Percentiles rank a stretch among this genome's conserved stretches.
Evolutionary conservation across 164 flowering plant genomes (phyloP).

Genomic region (Magnolia officinalis): DNA sequence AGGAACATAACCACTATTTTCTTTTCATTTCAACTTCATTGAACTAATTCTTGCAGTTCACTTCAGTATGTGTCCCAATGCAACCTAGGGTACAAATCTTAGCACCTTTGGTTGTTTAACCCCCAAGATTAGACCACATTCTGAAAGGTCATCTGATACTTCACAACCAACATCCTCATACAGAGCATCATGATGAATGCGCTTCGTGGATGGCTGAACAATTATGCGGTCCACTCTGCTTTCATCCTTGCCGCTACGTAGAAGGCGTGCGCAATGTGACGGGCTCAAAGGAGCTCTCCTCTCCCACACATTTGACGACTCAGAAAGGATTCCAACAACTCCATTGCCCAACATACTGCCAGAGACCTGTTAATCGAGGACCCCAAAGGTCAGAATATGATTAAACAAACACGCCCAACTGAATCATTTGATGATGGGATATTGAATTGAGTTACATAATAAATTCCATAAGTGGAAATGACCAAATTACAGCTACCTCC

Average conservation of each 20-base stretch:
- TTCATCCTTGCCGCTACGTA: conserved; percentile 51
- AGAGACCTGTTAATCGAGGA: neutral
- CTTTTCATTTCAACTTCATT: neutral
- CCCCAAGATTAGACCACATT: conserved; percentile 91
- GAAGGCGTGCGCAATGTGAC: conserved; percentile 86
- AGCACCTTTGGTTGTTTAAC: conserved; percentile 90
- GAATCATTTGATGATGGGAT: neutral
- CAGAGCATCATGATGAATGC: conserved; percentile 77
- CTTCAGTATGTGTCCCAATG: neutral
- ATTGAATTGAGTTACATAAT: no score
- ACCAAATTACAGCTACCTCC: neutral
- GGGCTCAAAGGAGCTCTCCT: conserved; percentile 92
- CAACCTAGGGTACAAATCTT: neutral
- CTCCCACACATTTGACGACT: conserved; percentile 86
- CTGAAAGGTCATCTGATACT: conserved; percentile 85
- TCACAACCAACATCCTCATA: conserved; percentile 98
- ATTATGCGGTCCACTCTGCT: conserved; percentile 65
- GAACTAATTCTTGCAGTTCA: neutral
- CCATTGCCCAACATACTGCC: conserved; percentile 81
- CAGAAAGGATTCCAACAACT: conserved; percentile 80
- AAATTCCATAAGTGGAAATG: neutral
- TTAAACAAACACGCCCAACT: neutral
- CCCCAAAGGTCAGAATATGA: neutral
- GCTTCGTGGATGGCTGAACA: conserved; percentile 94
- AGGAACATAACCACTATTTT: neutral